Percentiles rank a stretch among this genome's conserved stretches.
Evolutionary conservation across 768 basidiomycete species (phyloP).

Genomic region (Xanthoconium purpureum): DNA sequence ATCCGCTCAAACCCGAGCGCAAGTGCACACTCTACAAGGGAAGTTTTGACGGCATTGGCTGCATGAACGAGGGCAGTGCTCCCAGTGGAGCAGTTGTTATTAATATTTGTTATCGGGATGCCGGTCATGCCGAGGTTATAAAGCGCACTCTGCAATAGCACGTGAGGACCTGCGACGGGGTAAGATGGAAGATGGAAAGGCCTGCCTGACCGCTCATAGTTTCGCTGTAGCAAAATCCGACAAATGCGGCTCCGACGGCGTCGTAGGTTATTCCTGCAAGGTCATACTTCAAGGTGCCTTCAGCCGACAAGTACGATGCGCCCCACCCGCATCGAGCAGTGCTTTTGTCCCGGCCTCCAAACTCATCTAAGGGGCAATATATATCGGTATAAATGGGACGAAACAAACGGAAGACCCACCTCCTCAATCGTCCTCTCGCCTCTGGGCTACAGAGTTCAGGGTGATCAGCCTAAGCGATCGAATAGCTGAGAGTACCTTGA

Average conservation of each 20-base stretch:
- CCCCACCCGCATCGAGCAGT: conserved; percentile 70
- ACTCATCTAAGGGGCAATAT: background rate
- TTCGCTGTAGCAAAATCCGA: conserved; percentile 75
- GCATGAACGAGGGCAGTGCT: conserved; percentile 72
- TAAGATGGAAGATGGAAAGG: background rate
- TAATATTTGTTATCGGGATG: conserved; percentile 81
- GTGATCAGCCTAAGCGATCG: background rate
- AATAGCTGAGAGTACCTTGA: conserved; percentile 48
- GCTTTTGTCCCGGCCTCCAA: conserved; percentile 79
- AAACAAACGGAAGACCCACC: conserved; percentile 30
- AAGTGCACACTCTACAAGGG: conserved; percentile 65
- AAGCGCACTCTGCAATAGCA: conserved; percentile 53
- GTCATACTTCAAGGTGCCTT: conserved; percentile 12
- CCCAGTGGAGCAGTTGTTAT: conserved; percentile 83
- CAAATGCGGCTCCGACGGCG: conserved; percentile 63
- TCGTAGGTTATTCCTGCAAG: conserved; percentile 76
- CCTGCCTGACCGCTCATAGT: conserved; percentile 69
- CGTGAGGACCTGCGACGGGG: background rate
- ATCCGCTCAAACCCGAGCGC: conserved; percentile 85
- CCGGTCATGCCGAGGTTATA: conserved; percentile 78
- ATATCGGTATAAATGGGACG: background rate
- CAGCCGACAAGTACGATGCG: background rate
- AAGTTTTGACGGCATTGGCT: conserved; percentile 62
- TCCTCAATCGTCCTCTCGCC: conserved; percentile 63
- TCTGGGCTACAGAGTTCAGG: conserved; percentile 47